Evolutionary conservation across 148 eudicot genomes (phyloP).

Genomic region (Fallopia convolvulus): DNA sequence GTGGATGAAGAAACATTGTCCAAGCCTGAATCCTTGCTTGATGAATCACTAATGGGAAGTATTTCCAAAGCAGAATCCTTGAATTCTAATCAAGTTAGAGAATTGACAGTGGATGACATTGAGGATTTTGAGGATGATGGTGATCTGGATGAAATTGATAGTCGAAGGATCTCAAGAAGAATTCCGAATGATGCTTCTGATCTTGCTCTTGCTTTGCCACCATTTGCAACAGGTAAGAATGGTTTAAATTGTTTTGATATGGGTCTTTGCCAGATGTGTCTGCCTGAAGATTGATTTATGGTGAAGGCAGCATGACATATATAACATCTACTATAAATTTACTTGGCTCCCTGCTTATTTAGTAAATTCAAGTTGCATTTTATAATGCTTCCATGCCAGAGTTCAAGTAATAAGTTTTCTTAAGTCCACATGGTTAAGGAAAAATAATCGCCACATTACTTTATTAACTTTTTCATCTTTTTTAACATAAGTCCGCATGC

Average conservation of each 20-base stretch:
- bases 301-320: neutral
- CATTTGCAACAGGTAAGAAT: conserved; percentile 79
- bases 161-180: conserved; percentile 77
- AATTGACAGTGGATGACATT: conserved; percentile 87
- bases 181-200: conserved; percentile 87
- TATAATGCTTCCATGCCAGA: neutral
- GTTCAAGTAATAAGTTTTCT: neutral
- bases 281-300: neutral
- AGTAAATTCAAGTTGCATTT: neutral
- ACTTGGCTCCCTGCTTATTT: neutral
- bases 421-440: neutral
- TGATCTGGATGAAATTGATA: conserved; percentile 66
- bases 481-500: too few relatives aligned
- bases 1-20: conserved; percentile 37
- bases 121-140: conserved; percentile 93
- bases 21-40: conserved; percentile 26
- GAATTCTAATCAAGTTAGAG: conserved; percentile 55
- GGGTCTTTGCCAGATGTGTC: conserved; percentile 10
- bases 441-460: neutral
- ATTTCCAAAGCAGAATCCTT: conserved; percentile 54
- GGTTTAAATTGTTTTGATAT: conserved; percentile 7
- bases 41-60: conserved; percentile 41
- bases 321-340: neutral
- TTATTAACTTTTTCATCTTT: neutral
- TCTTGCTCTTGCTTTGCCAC: conserved; percentile 59